Percentiles rank a stretch among this genome's conserved stretches.
These are phyloP conservation scores for Yarrowia keelungensis DNA, from an alignment of 805 yeast genomes.

Conservation along the genomic window DNA sequence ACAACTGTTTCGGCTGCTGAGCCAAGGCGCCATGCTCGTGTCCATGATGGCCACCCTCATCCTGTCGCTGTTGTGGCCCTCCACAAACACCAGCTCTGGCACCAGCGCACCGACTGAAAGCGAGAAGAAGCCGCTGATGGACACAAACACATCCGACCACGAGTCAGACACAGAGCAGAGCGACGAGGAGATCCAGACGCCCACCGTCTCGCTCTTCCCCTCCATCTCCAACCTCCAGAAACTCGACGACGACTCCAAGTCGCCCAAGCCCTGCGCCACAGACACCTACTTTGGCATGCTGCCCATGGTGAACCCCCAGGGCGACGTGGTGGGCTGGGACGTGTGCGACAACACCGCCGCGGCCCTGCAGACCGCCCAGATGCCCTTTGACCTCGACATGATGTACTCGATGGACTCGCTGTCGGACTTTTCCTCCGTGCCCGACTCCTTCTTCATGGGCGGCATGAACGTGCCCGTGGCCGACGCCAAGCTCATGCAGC, in stretches of 20 bases:
- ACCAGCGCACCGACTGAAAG: too few species aligned
- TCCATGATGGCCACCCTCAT: slow-evolving; percentile 17
- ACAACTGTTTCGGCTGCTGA: slow-evolving; percentile 28
- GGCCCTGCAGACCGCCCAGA: slow-evolving; percentile 5
- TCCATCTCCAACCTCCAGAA: slow-evolving; percentile 34
- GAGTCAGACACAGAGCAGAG: slow-evolving; percentile 27
- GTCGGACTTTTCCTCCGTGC: slow-evolving; percentile 23
- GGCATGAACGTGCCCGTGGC: slow-evolving; percentile 10
- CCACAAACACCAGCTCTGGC: neutral
- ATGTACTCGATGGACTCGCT: slow-evolving; percentile 36
- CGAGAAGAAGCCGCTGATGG: too few species aligned
- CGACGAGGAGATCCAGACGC: slow-evolving; percentile 24
- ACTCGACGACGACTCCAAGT: slow-evolving; percentile 20
- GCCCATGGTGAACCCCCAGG: slow-evolving; percentile 38
- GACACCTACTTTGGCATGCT: slow-evolving; percentile 35
- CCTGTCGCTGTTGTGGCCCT: slow-evolving; percentile 20
- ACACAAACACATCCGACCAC: neutral
- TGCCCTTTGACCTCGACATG: slow-evolving; percentile 35
- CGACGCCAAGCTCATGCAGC: slow-evolving; percentile 33
- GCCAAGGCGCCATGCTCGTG: slow-evolving; percentile 33
- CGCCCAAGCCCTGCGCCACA: slow-evolving; percentile 39
- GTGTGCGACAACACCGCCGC: slow-evolving; percentile 26
- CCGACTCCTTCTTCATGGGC: slow-evolving; percentile 29
- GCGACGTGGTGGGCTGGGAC: slow-evolving; percentile 38
- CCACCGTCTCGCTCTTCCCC: slow-evolving; percentile 33